Conservation (phyloP, 352 stramenopile species). For the Globisporangium irregulare region DNA sequence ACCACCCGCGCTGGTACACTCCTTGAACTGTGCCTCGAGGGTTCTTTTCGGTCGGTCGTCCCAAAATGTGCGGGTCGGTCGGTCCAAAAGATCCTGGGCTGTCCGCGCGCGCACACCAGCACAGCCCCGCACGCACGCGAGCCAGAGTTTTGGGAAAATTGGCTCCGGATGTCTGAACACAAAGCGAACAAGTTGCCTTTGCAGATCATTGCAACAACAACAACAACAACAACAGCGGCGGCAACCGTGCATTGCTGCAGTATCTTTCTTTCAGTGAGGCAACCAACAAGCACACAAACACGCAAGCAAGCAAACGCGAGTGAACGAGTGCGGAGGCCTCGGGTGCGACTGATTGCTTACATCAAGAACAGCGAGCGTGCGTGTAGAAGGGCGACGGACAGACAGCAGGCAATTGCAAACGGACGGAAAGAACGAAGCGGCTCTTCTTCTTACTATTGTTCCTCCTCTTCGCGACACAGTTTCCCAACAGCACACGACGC, state of each 20-base stretch:
- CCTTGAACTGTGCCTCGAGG: neutral
- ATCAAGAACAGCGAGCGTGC: neutral
- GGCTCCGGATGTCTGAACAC: neutral
- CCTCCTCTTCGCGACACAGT: neutral
- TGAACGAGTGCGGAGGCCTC: neutral
- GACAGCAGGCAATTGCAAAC: neutral
- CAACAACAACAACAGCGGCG: neutral
- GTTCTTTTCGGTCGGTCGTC: constrained; percentile 1
- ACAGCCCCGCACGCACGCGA: neutral
- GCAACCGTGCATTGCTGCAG: neutral
- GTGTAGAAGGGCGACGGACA: neutral
- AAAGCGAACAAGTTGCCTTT: neutral
- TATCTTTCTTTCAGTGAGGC: neutral
- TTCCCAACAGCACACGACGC: neutral
- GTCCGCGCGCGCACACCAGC: neutral
- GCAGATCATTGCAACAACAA: neutral
- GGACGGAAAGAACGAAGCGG: neutral
- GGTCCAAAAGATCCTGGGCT: neutral
- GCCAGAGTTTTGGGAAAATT: constrained; percentile 3
- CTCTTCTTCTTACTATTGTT: constrained; percentile 1
- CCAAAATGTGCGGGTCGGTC: neutral
- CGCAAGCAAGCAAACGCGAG: neutral
- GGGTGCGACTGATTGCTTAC: neutral
- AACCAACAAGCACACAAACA: neutral
- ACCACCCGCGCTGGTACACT: neutral